phyloP scores from a whole-genome alignment of 768 basidiomycete genomes.

The Naganishia antarctica region DNA sequence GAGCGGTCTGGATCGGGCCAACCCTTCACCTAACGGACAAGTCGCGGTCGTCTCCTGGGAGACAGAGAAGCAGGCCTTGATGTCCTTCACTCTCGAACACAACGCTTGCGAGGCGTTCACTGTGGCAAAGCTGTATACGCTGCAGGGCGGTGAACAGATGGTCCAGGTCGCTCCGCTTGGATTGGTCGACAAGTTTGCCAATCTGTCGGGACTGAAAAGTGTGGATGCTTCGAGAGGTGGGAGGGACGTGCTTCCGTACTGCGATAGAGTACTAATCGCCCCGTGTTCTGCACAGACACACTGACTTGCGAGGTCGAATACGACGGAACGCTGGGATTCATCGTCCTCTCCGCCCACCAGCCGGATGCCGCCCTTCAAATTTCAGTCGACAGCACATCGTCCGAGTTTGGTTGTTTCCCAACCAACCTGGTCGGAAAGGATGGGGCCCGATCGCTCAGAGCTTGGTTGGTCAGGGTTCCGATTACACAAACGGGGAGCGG shows the following conservation, averaged over 20 bases:
- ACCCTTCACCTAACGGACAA: background rate
- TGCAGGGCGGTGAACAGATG: background rate
- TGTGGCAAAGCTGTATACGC: background rate
- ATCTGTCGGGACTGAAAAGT: background rate
- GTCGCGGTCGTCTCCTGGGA: background rate
- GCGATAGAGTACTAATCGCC: no score
- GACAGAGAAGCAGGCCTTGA: background rate
- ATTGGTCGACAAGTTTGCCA: slow-evolving; percentile 5
- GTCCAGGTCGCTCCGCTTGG: background rate
- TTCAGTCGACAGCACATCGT: background rate
- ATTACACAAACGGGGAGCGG: background rate
- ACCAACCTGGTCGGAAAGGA: background rate
- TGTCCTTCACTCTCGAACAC: slow-evolving; percentile 3
- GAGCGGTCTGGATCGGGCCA: background rate
- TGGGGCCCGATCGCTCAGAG: background rate
- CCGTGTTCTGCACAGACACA: no score
- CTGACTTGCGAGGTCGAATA: background rate
- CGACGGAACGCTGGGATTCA: background rate
- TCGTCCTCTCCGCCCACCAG: background rate
- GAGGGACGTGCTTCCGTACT: background rate
- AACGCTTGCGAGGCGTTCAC: slow-evolving; percentile 6
- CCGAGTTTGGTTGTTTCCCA: background rate
- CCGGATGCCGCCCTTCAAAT: background rate
- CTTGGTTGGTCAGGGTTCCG: background rate
- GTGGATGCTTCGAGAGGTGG: background rate